Evolutionary conservation across 257 asterid species (phyloP).

Genomic region (Capsicum pubescens): DNA sequence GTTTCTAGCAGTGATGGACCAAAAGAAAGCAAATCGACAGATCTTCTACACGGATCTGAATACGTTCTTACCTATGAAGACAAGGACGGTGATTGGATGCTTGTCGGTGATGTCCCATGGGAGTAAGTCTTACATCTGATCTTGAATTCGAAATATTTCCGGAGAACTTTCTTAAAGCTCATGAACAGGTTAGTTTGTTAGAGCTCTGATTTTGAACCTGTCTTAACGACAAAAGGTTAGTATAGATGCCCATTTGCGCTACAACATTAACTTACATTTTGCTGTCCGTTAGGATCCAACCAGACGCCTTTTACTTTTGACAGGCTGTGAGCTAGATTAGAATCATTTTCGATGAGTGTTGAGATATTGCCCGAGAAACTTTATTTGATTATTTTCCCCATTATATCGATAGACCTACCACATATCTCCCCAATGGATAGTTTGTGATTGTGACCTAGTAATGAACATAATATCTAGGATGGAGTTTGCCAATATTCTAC

Average conservation of each 20-base stretch:
- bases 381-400: background rate
- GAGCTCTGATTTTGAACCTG: constrained; percentile 16
- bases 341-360: background rate
- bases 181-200: background rate
- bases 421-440: background rate
- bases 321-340: background rate
- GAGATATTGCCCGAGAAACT: background rate
- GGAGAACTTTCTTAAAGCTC: background rate
- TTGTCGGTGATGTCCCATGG: constrained; percentile 98
- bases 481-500: background rate
- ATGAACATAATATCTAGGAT: background rate
- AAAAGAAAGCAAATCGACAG: constrained; percentile 72
- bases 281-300: background rate
- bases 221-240: background rate
- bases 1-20: constrained; percentile 43
- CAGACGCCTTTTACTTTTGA: background rate
- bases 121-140: constrained; percentile 51
- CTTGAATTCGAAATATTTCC: background rate
- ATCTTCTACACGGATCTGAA: constrained; percentile 80
- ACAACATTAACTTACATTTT: background rate
- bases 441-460: background rate
- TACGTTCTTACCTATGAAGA: constrained; percentile 87
- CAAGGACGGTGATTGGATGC: constrained; percentile 98
- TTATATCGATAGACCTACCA: background rate
- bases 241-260: background rate